These are phyloP conservation scores for Fusarium penzigii DNA, from an alignment of 2,329 filamentous ascomycete species.

Conservation along the genomic window DNA sequence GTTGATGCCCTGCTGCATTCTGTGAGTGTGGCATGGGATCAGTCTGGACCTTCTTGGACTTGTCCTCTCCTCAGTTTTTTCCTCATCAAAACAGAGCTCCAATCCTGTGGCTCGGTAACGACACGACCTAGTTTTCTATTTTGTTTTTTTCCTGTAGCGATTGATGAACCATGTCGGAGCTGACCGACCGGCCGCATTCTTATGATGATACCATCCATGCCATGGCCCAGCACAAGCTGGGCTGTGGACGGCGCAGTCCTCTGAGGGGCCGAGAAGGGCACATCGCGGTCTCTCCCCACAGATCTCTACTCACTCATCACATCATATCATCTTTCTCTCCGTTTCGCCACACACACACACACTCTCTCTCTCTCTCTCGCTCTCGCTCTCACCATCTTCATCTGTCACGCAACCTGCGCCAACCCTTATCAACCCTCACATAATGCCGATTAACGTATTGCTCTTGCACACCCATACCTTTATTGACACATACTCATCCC, in stretches of 20 bases:
- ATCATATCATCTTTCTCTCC: slow-evolving; percentile 26
- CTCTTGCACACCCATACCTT: slow-evolving; percentile 30
- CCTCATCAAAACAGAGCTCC: slow-evolving; percentile 18
- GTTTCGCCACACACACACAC: slow-evolving; percentile 17
- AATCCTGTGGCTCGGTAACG: slow-evolving; percentile 14
- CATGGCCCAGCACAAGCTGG: slow-evolving; percentile 18
- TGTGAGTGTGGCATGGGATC: slow-evolving; percentile 18
- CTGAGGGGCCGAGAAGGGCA: slow-evolving; percentile 29
- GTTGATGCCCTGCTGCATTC: not conserved
- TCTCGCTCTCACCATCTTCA: slow-evolving; percentile 21
- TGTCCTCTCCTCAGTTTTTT: slow-evolving; percentile 18
- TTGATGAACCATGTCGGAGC: slow-evolving; percentile 21
- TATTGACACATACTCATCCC: slow-evolving; percentile 20
- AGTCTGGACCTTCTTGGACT: slow-evolving; percentile 18
- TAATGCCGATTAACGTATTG: slow-evolving; percentile 30
- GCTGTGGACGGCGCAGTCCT: slow-evolving; percentile 20
- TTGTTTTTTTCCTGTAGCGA: slow-evolving; percentile 24
- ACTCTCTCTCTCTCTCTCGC: slow-evolving; percentile 20
- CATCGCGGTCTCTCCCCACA: slow-evolving; percentile 29
- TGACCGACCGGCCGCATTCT: slow-evolving; percentile 25
- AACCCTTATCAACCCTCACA: slow-evolving; percentile 23
- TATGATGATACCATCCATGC: slow-evolving; percentile 22
- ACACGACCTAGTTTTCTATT: slow-evolving; percentile 21
- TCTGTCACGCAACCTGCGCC: slow-evolving; percentile 22
- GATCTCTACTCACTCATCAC: slow-evolving; percentile 29